Evolutionary conservation across 73 alveolate species (phyloP).

Genomic region (Strombidium stylifer): DNA sequence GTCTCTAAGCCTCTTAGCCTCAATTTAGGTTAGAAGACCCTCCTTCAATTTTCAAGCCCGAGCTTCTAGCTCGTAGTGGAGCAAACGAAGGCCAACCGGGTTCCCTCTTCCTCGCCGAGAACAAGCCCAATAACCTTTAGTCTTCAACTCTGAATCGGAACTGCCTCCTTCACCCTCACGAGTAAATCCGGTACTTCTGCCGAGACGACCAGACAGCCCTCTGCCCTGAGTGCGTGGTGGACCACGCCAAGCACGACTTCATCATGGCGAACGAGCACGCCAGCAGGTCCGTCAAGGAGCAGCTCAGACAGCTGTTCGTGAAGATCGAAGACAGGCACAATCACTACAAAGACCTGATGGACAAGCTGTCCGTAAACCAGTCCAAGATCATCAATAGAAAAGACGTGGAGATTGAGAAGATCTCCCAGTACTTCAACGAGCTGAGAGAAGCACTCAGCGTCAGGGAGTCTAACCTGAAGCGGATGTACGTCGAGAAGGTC

Average conservation of each 20-base stretch:
- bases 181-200: constrained; percentile 22
- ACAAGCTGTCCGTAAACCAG: background rate
- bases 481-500: background rate
- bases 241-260: constrained; percentile 53
- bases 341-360: background rate
- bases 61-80: background rate
- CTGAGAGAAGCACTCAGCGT: constrained; percentile 29
- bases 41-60: background rate
- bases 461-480: constrained; percentile 30
- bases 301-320: background rate
- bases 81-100: background rate
- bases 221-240: constrained; percentile 54
- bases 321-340: background rate
- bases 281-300: background rate
- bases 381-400: background rate
- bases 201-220: constrained; percentile 25
- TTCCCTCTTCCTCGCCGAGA: background rate
- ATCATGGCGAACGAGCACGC: constrained; percentile 39
- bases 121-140: background rate
- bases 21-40: background rate
- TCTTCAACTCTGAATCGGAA: background rate
- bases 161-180: constrained; percentile 21
- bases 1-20: background rate
- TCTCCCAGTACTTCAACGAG: constrained; percentile 22
- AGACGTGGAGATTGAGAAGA: constrained; percentile 38